phyloP scores from a whole-genome alignment of 192 early-diverging fungal species.

The Coemansia sp. region DNA sequence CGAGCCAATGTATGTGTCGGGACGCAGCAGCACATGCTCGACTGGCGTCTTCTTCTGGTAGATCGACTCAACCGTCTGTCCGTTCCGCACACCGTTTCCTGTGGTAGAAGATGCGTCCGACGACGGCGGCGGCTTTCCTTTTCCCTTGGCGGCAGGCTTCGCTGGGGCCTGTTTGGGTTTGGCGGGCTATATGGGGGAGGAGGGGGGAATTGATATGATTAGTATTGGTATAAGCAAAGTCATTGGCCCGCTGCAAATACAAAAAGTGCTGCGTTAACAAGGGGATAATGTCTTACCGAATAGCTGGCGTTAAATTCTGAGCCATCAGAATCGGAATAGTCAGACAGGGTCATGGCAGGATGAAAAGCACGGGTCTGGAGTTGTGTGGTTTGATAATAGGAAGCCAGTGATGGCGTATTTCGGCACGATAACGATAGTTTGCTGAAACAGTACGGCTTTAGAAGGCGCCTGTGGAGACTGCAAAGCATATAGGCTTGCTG shows the following conservation, averaged over 20 bases:
- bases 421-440: background rate
- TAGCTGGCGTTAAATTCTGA: slow-evolving; percentile 25
- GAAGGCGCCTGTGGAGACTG: background rate
- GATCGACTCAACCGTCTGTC: slow-evolving; percentile 75
- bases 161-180: slow-evolving; percentile 19
- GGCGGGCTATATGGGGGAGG: slow-evolving; percentile 26
- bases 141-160: too few species aligned
- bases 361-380: slow-evolving; percentile 7
- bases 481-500: slow-evolving; percentile 3
- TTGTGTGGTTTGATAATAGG: background rate
- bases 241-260: too few species aligned
- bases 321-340: slow-evolving; percentile 52
- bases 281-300: slow-evolving; percentile 2
- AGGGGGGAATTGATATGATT: background rate
- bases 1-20: slow-evolving; percentile 97
- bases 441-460: background rate
- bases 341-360: slow-evolving; percentile 28
- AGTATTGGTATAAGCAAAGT: background rate
- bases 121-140: background rate
- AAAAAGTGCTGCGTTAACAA: too few species aligned
- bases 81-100: slow-evolving; percentile 9
- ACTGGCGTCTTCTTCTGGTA: slow-evolving; percentile 96
- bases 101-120: background rate
- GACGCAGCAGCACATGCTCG: slow-evolving; percentile 93
- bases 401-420: background rate